These are phyloP conservation scores for Apostasia ramifera DNA, from an alignment of 106 monocot species.

Conservation along the genomic window DNA sequence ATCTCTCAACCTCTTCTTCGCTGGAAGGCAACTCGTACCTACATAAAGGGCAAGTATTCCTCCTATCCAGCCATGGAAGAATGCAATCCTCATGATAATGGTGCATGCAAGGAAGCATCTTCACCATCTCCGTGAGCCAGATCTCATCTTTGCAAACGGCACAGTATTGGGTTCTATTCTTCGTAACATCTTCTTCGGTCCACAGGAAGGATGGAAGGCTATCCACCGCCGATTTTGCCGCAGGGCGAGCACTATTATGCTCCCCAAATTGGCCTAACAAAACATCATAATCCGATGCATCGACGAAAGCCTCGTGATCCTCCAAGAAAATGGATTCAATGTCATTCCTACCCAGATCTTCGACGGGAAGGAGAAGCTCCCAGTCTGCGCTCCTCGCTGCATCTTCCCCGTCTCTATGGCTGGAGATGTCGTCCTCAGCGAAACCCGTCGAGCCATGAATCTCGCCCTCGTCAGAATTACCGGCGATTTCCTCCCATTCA, in stretches of 20 bases:
- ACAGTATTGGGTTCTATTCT: conserved; percentile 25
- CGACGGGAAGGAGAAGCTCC: conserved; percentile 2
- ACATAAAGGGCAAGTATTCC: conserved; percentile 90
- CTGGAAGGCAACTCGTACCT: conserved; percentile 73
- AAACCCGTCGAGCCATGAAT: background rate
- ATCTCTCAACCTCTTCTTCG: conserved; percentile 53
- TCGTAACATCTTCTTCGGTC: conserved; percentile 28
- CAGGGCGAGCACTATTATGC: conserved; percentile 43
- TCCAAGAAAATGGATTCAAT: conserved; percentile 26
- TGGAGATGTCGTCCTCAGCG: background rate
- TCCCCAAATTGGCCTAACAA: conserved; percentile 62
- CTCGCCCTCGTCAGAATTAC: conserved; percentile 16
- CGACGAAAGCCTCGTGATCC: conserved; percentile 57
- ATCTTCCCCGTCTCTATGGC: conserved; percentile 3
- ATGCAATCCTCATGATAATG: conserved; percentile 81
- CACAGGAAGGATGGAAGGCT: conserved; percentile 50
- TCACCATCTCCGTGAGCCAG: conserved; percentile 35
- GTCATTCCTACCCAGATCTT: background rate
- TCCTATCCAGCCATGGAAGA: conserved; percentile 67
- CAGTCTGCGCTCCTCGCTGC: conserved; percentile 41
- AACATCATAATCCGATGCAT: conserved; percentile 52
- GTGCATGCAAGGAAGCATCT: conserved; percentile 71
- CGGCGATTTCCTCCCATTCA: conserved; percentile 84
- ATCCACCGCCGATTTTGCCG: conserved; percentile 56
- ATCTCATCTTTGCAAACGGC: conserved; percentile 84